Percentiles rank a stretch among this genome's conserved stretches.
phyloP scores from a whole-genome alignment of 1,284 basidiomycete genomes.

The Apiotrichum gracile region DNA sequence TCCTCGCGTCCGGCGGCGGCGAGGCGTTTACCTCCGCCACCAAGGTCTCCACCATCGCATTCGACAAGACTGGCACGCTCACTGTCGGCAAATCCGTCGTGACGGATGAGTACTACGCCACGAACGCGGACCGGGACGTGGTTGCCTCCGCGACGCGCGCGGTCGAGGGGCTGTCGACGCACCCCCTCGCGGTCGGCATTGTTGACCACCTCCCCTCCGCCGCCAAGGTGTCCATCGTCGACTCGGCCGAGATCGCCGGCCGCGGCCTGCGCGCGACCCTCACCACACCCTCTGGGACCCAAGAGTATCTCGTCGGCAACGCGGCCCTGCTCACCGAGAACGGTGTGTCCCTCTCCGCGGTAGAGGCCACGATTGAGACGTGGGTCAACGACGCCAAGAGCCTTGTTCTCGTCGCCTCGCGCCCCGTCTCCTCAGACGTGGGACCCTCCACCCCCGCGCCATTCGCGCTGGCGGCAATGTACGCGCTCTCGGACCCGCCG shows the following conservation, averaged over 20 bases:
- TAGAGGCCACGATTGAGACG: constrained; percentile 55
- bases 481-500: constrained; percentile 77
- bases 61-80: constrained; percentile 98
- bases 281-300: constrained; percentile 53
- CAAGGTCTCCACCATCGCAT: constrained; percentile 69
- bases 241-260: constrained; percentile 83
- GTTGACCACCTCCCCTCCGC: constrained; percentile 60
- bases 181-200: constrained; percentile 90
- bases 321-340: constrained; percentile 18
- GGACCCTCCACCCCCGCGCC: constrained; percentile 48
- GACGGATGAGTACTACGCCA: constrained; percentile 32
- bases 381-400: constrained; percentile 69
- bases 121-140: constrained; percentile 37
- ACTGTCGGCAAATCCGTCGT: constrained; percentile 62
- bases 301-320: constrained; percentile 54
- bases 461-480: constrained; percentile 14
- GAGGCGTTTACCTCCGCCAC: constrained; percentile 87
- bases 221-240: constrained; percentile 47
- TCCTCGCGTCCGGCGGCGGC: constrained; percentile 93
- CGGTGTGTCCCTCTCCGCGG: constrained; percentile 23
- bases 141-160: constrained; percentile 64
- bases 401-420: constrained; percentile 72
- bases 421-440: constrained; percentile 24
- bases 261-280: constrained; percentile 74
- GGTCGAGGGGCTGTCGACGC: constrained; percentile 86